phyloP scores from a whole-genome alignment of 192 early-diverging fungal species.

The Linnemannia elongata region DNA sequence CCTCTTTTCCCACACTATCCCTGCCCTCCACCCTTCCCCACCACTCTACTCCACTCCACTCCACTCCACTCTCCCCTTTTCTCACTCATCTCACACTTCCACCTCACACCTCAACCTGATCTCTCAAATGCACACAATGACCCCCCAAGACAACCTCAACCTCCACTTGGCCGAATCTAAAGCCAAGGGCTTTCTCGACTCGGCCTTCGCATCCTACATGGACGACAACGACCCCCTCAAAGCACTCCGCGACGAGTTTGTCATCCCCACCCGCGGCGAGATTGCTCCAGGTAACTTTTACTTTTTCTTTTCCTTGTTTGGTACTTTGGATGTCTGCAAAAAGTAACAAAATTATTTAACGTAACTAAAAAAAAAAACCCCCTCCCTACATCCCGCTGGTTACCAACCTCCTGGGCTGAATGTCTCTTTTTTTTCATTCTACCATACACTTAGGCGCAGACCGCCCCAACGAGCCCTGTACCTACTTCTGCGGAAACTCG shows the following conservation, averaged over 20 bases:
- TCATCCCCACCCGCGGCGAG: constrained; percentile 70
- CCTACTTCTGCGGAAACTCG: constrained; percentile 96
- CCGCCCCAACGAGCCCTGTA: constrained; percentile 58
- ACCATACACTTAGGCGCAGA: constrained; percentile 11
- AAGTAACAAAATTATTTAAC: constrained; percentile 8
- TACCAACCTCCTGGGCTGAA: background rate
- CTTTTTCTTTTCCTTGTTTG: background rate
- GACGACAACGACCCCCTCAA: constrained; percentile 73
- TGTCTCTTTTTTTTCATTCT: too few species aligned
- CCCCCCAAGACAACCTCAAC: constrained; percentile 39
- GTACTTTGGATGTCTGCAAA: background rate
- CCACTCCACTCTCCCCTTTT: background rate
- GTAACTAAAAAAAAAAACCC: too few species aligned
- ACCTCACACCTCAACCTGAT: background rate
- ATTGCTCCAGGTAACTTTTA: constrained; percentile 47
- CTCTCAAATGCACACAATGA: constrained; percentile 12
- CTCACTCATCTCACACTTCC: background rate
- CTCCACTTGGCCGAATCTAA: constrained; percentile 31
- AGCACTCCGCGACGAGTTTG: constrained; percentile 77
- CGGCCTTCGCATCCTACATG: constrained; percentile 69
- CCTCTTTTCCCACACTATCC: constrained; percentile 5
- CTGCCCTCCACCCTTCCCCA: background rate
- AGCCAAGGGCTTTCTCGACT: constrained; percentile 31
- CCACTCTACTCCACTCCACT: background rate
- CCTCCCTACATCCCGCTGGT: background rate